Base-by-base conservation (phyloP, 2,329 filamentous ascomycete species). In the Falciphora oryzae region DNA sequence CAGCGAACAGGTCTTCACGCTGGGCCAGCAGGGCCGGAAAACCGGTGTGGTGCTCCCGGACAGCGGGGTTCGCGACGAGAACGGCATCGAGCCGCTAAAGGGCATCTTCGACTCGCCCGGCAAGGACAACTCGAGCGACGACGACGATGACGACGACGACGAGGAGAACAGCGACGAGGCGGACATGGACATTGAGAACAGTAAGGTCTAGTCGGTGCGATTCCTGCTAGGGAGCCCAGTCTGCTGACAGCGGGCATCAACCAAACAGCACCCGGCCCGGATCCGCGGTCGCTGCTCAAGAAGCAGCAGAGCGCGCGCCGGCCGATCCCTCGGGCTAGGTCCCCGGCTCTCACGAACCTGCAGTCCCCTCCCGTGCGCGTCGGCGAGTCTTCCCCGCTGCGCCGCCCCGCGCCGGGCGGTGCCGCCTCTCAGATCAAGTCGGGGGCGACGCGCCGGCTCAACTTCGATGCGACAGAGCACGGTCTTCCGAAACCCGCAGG, bases 11-110 rank as follows among this genome's bases (percentile, higher is more conserved):
- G 44, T 53, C 44, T 53, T 53, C 44, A n/a, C 18, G 18, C 44
- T 53, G 18, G 44, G 44, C 44, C 18, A 53, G 44, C 44, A 53
- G 44, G 44, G 62, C 69, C 97, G 94, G 70, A 96, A 96, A 83
- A 99, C 95, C 0, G 95, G 95, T 59, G 85, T 96, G 31, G 90
- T 87, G 1, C 77, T 98, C 38, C 86, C 87, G 71, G 92, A 97
- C 72, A 87, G 82, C 64, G 92, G 92, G 63, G 81, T 88, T 66
- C 90, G 92, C 78, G 94, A 98, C 77, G 93, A 96, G 75, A 83
- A 97, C 82, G 95, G 94, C 75, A 88, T 99, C 80, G 92, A 97
- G 74, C 89, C 91, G 50, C 84, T 97, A 65, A 91, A 94, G 50
- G 86, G 87, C 69, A 86, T 98, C 69, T 97, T 97, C 76, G 62